Percentiles rank a stretch among this genome's conserved stretches.
Conservation (phyloP, 2,329 filamentous ascomycete genomes). For the Cordyceps farinosa region DNA sequence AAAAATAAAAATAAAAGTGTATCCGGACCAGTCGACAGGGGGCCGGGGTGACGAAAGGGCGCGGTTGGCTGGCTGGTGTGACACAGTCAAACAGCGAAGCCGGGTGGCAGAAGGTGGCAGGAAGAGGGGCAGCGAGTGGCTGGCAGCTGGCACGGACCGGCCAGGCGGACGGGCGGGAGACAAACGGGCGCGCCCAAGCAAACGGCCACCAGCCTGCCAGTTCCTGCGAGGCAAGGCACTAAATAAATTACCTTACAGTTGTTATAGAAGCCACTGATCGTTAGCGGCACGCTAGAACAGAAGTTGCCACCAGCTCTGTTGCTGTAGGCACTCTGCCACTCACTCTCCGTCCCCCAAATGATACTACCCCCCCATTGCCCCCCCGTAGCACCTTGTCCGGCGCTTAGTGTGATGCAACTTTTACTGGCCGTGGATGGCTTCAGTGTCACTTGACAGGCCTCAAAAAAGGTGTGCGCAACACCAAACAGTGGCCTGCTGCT, state of each 20-base stretch:
- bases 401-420: no score
- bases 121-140: slow-evolving; percentile 3
- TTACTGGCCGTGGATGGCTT: no score
- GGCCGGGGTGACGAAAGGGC: not conserved
- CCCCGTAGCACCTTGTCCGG: no score
- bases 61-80: not conserved
- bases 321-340: no score
- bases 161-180: not conserved
- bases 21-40: not conserved
- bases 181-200: slow-evolving; percentile 4
- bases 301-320: no score
- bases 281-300: no score
- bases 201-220: not conserved
- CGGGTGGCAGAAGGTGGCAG: not conserved
- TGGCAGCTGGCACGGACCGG: slow-evolving; percentile 12
- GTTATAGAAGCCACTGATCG: no score
- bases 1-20: not conserved
- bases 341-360: no score
- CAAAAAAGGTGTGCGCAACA: no score
- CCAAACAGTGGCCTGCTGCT: no score
- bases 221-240: slow-evolving; percentile 5
- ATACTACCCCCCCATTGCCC: no score
- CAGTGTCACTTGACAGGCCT: no score
- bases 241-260: not conserved
- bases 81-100: not conserved